Base-by-base conservation (phyloP, 2,329 filamentous ascomycete species). In the Mollisia scopiformis region DNA sequence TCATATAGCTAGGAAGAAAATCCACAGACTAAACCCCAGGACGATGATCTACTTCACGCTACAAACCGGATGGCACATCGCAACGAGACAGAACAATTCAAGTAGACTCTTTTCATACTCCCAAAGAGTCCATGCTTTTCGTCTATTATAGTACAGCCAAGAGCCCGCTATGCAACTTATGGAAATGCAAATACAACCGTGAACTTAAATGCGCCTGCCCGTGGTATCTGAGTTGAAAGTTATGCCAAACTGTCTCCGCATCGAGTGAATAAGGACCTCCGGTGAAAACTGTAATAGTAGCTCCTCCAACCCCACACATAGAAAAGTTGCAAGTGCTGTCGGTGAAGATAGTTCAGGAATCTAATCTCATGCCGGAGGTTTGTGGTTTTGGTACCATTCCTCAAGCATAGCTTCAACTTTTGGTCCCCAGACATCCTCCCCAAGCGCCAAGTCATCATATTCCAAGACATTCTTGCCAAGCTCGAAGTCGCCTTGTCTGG, bases 401-500 rank as follows among this genome's bases (percentile, higher is more conserved):
- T 73, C 67, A 19, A 92, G 75, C 72, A 88, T 81, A 16, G 74
- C 73, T 68, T 83, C 74, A 0, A 98, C 82, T 74, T 92, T 84
- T 0, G 92, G 90, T 0, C 85, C 91, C 93, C 94, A 98, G 8
- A 91, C 85, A 0, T 87, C 83, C 74, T 96, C 92, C 1, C 91
- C 92, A 66, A 88, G 84, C 59, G 82, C 82, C 3, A 97, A 77
- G 65, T 96, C 92, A 11, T 85, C 80, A 72, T 90, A 96, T 68
- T 95, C 90, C 21, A 97, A 75, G 56, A 92, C 89, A 71, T 91
- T 93, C 33, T 84, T 81, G 1, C 85, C 87, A 0, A 97, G 78
- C 59, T 84, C 83, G 71, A 96, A 98, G 63, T 92, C 86, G 19
- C 87, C 91, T 76, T 99, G 95, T 55, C 90, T 86, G 3, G 87